These are phyloP conservation scores for Musa acuminata DNA, from an alignment of 176 grass and related monocot genomes.

Conservation along the genomic window DNA sequence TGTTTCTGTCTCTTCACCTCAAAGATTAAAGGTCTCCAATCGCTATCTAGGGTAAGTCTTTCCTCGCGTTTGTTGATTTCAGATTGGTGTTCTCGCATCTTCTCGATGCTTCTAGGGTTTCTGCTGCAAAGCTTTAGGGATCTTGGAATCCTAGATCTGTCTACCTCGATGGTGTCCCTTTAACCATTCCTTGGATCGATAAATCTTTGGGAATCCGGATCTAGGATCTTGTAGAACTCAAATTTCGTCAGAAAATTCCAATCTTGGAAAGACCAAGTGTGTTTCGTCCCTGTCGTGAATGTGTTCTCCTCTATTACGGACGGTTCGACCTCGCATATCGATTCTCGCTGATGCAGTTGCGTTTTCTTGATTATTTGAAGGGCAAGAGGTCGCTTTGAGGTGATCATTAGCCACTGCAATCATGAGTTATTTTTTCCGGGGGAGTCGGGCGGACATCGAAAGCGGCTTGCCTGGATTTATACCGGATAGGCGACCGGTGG, in stretches of 20 bases:
- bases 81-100: background rate
- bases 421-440: slow-evolving; percentile 90
- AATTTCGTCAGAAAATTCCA: background rate
- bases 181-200: background rate
- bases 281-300: background rate
- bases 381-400: too few relatives aligned
- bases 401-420: background rate
- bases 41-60: background rate
- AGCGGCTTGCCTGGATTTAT: slow-evolving; percentile 51
- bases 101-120: background rate
- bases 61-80: background rate
- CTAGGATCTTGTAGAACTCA: background rate
- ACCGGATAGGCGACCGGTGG: slow-evolving; percentile 58
- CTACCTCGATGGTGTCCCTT: background rate
- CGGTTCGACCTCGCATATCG: too few relatives aligned
- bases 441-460: slow-evolving; percentile 58
- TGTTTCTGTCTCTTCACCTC: too few relatives aligned
- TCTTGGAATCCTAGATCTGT: background rate
- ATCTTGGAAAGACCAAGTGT: background rate
- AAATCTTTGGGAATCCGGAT: background rate
- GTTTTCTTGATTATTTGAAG: too few relatives aligned
- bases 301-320: too few relatives aligned
- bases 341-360: too few relatives aligned
- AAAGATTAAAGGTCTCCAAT: background rate
- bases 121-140: background rate